Base-by-base conservation (phyloP, 257 asterid genomes). In the Asclepias syriaca region DNA sequence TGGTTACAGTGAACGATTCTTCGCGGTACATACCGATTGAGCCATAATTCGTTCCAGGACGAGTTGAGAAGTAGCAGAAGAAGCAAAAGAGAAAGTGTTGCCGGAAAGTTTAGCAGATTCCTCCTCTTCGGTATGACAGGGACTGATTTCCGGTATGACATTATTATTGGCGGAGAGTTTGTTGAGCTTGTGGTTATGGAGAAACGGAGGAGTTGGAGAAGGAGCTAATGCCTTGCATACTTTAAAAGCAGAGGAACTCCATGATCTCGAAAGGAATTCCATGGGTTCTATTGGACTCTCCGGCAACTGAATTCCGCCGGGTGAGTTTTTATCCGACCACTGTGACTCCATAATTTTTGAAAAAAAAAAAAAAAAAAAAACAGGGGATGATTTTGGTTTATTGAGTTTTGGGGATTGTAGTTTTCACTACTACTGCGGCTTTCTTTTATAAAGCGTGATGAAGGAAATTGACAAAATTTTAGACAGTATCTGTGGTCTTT, bases 31-130 rank as follows among this genome's bases (percentile, higher is more conserved):
- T 57, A 95, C 99, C 0, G 99, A 90, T 68, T 92, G 99, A 66
- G 98, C 88, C 98, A 95, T 95, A 58, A 95, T 95, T 32, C 99
- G 96, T 77, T 95, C 98, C 24, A 95, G 95, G 39, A 92, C 91
- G 2, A 95, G 98, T 78, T 95, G 99, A n/a, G 97, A 95, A 73
- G 99, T 95, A 0, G 97, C 92, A 0, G 98, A 86, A 40, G 98
- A 95, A 75, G 98, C 98, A 16, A 95, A 95, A 2, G 97, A 89
- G 80, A 95, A 95, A 0, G 97, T 87, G 66, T 92, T 90, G 1
- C 99, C 97, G 1, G 97, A 81, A 43, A 95, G 90, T 77, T 87
- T 90, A 0, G 94, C 83, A 8, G 87, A 68, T 8, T 80, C 86
- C 6, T 85, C 87, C 8, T 85, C 92, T 65, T 84, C 97, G 65